Evolutionary conservation across 495 filamentous ascomycete species (phyloP), one percentile per base, ranked within the genome.

Genomic region (Staphylotrichum tortipilum): DNA sequence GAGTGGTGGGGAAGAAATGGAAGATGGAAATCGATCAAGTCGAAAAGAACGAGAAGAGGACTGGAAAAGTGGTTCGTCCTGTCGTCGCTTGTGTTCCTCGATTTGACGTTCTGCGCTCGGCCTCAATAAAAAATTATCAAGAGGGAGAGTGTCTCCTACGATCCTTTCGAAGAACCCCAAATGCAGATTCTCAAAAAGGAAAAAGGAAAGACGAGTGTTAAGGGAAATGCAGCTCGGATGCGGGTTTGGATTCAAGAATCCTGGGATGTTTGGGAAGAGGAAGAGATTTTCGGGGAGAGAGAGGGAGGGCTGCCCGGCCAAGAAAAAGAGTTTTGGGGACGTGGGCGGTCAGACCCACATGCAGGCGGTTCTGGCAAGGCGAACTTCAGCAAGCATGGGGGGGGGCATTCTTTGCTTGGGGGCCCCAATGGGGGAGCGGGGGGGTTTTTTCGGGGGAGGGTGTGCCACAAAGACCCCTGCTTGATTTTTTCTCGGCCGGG

Each of bases 121-220:
- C n/a, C 56, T 56, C 53, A 39, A 42, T 44, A 42, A 55, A 55
- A 54, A 40, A 61, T 57, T 64, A 63, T 58, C 51, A 59, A 56
- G 57, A 58, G 55, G 53, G 62, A 64, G 59, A 56, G 52, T 61
- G 56, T 62, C 55, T 66, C 61, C 60, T 61, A 52, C 50, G 44
- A 65, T 68, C 61, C 68, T 62, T 64, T 59, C 54, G 60, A 68
- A 68, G 63, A 69, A 63, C 55, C 58, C 34, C 52, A 62, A 61
- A 65, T 40, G 48, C 53, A 64, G 52, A 50, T 62, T 55, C 58
- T 64, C 54, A 60, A 64, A n/a, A 62, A 66, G 52, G 54, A 57
- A 63, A 62, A 66, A 66, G 59, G 61, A 66, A 66, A 59, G 61
- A 66, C 62, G 47, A 55, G 36, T 44, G 29, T 21, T 43, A 59